Evolutionary conservation across 805 yeast genomes (phyloP).

Genomic region (Candida maris): DNA sequence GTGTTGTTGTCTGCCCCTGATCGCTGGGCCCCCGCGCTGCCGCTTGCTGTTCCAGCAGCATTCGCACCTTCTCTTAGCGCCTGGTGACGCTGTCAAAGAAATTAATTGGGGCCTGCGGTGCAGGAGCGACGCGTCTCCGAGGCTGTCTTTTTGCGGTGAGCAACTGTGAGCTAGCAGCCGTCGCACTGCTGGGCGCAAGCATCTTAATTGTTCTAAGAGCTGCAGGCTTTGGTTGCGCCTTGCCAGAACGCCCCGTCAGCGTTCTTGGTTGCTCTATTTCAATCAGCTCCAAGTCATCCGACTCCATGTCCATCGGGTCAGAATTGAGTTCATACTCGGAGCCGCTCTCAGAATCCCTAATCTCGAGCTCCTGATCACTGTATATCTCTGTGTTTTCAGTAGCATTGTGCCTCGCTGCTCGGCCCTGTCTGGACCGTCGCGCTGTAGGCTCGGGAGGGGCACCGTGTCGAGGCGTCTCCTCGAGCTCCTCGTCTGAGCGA

Average conservation of each 20-base stretch:
- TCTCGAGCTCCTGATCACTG: constrained; percentile 4
- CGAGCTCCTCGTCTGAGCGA: constrained; percentile 7
- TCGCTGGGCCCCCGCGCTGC: too few relatives aligned
- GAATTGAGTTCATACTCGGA: constrained; percentile 4
- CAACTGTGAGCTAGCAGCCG: too few relatives aligned
- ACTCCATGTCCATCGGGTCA: background rate
- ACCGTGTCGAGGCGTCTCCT: background rate
- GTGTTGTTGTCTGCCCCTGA: too few relatives aligned
- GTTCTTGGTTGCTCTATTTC: constrained; percentile 11
- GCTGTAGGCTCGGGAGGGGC: background rate
- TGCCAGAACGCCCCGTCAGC: background rate
- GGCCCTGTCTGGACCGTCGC: background rate
- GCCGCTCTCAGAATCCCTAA: constrained; percentile 6
- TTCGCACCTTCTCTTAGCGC: too few relatives aligned
- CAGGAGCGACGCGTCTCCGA: too few relatives aligned
- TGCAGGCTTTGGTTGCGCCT: background rate
- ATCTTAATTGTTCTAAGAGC: background rate
- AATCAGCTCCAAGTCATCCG: constrained; percentile 9
- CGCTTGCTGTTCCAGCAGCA: too few relatives aligned
- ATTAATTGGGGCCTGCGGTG: too few relatives aligned
- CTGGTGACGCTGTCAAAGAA: too few relatives aligned
- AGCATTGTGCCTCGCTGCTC: constrained; percentile 1
- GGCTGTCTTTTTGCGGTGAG: too few relatives aligned
- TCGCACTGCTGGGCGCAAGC: background rate
- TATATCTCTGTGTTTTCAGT: background rate